A percentile compares a stretch with the other conserved stretches of the same genome.
These are phyloP conservation scores for Adiantum capillusveneris DNA, from an alignment of 75 land plant genomes.

Conservation along the genomic window DNA sequence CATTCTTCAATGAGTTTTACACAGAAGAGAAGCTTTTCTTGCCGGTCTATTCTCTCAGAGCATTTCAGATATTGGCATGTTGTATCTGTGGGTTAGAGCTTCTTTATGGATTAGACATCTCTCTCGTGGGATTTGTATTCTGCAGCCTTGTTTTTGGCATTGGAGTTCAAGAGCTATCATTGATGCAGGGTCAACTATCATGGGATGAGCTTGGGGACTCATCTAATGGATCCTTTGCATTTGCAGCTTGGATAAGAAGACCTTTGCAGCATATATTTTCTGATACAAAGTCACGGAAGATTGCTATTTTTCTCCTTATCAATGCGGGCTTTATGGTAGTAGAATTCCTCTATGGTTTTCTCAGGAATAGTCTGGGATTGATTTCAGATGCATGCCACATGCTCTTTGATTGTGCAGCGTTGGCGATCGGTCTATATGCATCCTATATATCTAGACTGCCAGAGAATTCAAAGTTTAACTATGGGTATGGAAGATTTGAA, in stretches of 20 bases:
- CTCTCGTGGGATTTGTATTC: slow-evolving; percentile 20
- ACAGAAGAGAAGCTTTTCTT: slow-evolving; percentile 22
- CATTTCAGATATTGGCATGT: slow-evolving; percentile 9
- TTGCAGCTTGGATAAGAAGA: slow-evolving; percentile 35
- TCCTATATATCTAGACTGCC: slow-evolving; percentile 83
- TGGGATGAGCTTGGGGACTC: slow-evolving; percentile 35
- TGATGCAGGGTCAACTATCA: slow-evolving; percentile 10
- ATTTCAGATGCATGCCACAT: slow-evolving; percentile 97
- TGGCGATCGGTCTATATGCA: slow-evolving; percentile 91
- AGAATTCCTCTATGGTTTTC: slow-evolving; percentile 85
- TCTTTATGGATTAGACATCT: slow-evolving; percentile 16
- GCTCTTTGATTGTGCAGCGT: slow-evolving; percentile 96
- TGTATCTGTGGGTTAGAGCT: slow-evolving; percentile 20
- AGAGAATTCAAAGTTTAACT: slow-evolving; percentile 66
- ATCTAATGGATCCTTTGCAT: slow-evolving; percentile 29
- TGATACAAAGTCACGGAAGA: slow-evolving; percentile 76
- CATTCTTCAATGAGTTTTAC: slow-evolving; percentile 15
- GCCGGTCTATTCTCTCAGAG: slow-evolving; percentile 6
- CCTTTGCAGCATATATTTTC: slow-evolving; percentile 62
- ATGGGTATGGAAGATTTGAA: slow-evolving; percentile 91
- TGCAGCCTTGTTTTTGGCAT: slow-evolving; percentile 26
- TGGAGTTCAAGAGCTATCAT: slow-evolving; percentile 38
- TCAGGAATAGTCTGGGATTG: slow-evolving; percentile 95
- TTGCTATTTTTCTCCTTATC: slow-evolving; percentile 77
- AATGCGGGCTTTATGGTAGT: slow-evolving; percentile 89